These are phyloP conservation scores for Fusarium veterinarium DNA, from an alignment of 2,329 filamentous ascomycete species.

Conservation along the genomic window DNA sequence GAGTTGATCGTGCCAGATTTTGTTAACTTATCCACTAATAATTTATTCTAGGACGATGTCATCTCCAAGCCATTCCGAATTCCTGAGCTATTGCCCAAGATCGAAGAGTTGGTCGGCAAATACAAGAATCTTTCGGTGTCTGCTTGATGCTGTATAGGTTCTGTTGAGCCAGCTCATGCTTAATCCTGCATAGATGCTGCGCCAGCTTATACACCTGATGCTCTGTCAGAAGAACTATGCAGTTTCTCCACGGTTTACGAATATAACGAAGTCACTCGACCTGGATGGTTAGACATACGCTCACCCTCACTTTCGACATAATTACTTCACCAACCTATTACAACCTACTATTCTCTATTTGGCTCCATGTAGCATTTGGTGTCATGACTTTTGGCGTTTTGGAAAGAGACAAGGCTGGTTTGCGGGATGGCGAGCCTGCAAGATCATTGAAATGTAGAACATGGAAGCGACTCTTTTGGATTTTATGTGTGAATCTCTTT, in stretches of 20 bases:
- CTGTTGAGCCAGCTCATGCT: background rate
- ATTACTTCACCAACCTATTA: slow-evolving; percentile 23
- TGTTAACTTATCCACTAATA: slow-evolving; percentile 9
- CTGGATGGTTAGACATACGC: slow-evolving; percentile 12
- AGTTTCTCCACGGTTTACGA: slow-evolving; percentile 13
- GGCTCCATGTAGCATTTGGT: slow-evolving; percentile 27
- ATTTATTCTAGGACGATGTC: slow-evolving; percentile 69
- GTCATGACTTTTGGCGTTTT: slow-evolving; percentile 38
- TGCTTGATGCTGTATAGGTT: background rate
- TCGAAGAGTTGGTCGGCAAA: slow-evolving; percentile 65
- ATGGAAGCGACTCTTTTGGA: slow-evolving; percentile 24
- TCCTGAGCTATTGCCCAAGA: slow-evolving; percentile 75
- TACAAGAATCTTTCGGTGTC: slow-evolving; percentile 51
- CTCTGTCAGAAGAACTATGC: background rate
- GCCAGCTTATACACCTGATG: background rate
- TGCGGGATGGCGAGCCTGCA: slow-evolving; percentile 26
- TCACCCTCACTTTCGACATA: slow-evolving; percentile 31
- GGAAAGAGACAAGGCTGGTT: slow-evolving; percentile 27
- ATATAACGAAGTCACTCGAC: slow-evolving; percentile 19
- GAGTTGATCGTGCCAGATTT: slow-evolving; percentile 48
- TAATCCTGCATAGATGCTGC: background rate
- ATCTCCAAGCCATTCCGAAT: slow-evolving; percentile 86
- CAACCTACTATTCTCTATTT: slow-evolving; percentile 21
- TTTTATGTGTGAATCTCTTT: slow-evolving; percentile 3
- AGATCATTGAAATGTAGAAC: slow-evolving; percentile 22